phyloP scores from a whole-genome alignment of 1,284 basidiomycete genomes.

The Boletellus sp. region DNA sequence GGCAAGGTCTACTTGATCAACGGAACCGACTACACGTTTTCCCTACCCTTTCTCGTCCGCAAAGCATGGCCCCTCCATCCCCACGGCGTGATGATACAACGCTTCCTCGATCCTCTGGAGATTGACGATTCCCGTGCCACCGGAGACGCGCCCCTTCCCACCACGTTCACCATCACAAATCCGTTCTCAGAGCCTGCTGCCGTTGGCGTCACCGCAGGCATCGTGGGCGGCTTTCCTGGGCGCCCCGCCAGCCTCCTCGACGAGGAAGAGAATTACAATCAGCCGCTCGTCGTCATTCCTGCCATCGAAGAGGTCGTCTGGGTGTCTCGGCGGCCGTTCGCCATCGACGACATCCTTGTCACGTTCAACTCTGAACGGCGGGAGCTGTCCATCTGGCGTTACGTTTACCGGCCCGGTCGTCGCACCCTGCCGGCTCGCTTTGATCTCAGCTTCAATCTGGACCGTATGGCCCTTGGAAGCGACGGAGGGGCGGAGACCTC shows the following conservation, averaged over 20 bases:
- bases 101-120: constrained; percentile 66
- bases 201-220: constrained; percentile 59
- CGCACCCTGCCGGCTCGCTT: constrained; percentile 49
- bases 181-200: constrained; percentile 73
- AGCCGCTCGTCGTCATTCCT: constrained; percentile 48
- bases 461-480: constrained; percentile 57
- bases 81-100: constrained; percentile 74
- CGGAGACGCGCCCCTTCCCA: constrained; percentile 64
- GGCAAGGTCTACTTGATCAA: constrained; percentile 73
- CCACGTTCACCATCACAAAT: constrained; percentile 74
- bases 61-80: constrained; percentile 76
- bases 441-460: constrained; percentile 59
- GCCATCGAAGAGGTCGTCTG: constrained; percentile 63
- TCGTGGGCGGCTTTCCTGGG: constrained; percentile 45
- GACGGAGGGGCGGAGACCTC: constrained; percentile 39
- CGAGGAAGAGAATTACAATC: constrained; percentile 49
- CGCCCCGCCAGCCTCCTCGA: constrained; percentile 45
- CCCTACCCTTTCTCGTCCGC: constrained; percentile 79
- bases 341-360: constrained; percentile 49
- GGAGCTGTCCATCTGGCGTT: constrained; percentile 66
- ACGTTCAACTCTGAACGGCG: constrained; percentile 53
- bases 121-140: constrained; percentile 61
- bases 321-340: constrained; percentile 47
- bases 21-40: constrained; percentile 74
- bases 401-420: constrained; percentile 48